Percentiles rank a stretch among this genome's conserved stretches.
These are phyloP conservation scores for Cylindrodendrum hubeiense DNA, from an alignment of 2,329 filamentous ascomycete genomes.

Conservation along the genomic window DNA sequence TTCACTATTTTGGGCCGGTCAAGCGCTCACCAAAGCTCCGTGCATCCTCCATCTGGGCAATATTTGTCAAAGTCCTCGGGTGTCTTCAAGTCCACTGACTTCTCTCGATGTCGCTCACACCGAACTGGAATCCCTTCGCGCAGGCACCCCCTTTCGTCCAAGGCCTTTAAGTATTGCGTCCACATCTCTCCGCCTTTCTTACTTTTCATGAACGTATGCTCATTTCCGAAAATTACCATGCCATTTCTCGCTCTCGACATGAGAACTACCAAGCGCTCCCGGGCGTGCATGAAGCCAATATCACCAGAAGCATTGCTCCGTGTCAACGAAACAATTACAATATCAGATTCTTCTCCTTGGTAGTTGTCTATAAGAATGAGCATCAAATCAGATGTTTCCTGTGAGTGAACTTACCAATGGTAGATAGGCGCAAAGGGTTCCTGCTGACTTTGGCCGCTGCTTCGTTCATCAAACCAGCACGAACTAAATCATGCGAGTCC, in stretches of 20 bases:
- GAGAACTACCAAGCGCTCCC: slow-evolving; percentile 77
- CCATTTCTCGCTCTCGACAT: slow-evolving; percentile 74
- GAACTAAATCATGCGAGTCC: slow-evolving; percentile 70
- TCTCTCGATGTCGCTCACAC: slow-evolving; percentile 71
- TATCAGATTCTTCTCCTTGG: slow-evolving; percentile 81
- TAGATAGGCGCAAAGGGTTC: slow-evolving; percentile 70
- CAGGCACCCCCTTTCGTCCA: slow-evolving; percentile 65
- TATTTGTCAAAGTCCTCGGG: slow-evolving; percentile 70
- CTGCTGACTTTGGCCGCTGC: slow-evolving; percentile 65
- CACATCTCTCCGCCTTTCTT: slow-evolving; percentile 59
- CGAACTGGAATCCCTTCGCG: slow-evolving; percentile 71
- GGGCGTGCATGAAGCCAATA: slow-evolving; percentile 77
- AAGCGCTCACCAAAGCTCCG: slow-evolving; percentile 66
- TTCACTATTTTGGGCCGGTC: not conserved
- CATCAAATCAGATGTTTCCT: not conserved
- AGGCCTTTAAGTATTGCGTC: slow-evolving; percentile 66
- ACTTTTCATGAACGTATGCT: slow-evolving; percentile 73
- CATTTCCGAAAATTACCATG: slow-evolving; percentile 78
- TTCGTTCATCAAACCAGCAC: slow-evolving; percentile 70
- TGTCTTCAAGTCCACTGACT: slow-evolving; percentile 57
- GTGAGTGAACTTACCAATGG: slow-evolving; percentile 68
- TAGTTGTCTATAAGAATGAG: slow-evolving; percentile 72
- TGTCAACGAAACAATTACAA: slow-evolving; percentile 77
- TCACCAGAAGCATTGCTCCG: slow-evolving; percentile 73
- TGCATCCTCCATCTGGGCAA: slow-evolving; percentile 79